A percentile compares a stretch with the other conserved stretches of the same genome.
Evolutionary conservation across 345 rosid species (phyloP).

Genomic region (Pistacia atlantica): DNA sequence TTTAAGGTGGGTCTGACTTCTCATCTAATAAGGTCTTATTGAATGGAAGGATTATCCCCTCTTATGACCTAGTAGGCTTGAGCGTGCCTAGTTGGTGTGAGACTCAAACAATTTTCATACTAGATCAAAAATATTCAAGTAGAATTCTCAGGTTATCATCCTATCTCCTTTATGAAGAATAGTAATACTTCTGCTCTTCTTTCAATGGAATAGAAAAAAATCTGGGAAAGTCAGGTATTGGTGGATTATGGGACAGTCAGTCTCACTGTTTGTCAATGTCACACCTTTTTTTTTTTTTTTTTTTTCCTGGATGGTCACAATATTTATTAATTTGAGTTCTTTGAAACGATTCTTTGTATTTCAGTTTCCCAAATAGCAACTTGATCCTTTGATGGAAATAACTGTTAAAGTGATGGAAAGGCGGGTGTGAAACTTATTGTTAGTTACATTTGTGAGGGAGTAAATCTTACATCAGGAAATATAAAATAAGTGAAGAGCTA

Average conservation of each 20-base stretch:
- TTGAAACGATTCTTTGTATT: neutral
- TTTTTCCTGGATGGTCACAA: neutral
- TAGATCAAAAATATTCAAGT: neutral
- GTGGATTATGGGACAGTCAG: neutral
- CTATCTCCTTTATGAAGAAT: too few species aligned
- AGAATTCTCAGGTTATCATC: too few species aligned
- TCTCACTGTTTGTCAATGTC: neutral
- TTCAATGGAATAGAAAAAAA: too few species aligned
- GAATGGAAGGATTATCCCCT: too few species aligned
- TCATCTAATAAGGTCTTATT: too few species aligned
- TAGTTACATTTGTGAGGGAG: too few species aligned
- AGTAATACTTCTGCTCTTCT: too few species aligned
- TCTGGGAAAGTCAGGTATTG: neutral
- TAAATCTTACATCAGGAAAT: too few species aligned
- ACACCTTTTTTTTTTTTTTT: neutral
- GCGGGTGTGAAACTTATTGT: neutral
- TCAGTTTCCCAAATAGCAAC: neutral
- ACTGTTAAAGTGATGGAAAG: neutral
- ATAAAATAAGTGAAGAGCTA: too few species aligned
- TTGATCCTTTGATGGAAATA: neutral
- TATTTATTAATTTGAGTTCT: neutral
- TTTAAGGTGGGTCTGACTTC: too few species aligned
- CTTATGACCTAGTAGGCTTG: too few species aligned
- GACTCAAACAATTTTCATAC: neutral
- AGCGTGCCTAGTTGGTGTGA: too few species aligned